Conservation (phyloP, 768 basidiomycete species). For the Lactarius vividus region DNA sequence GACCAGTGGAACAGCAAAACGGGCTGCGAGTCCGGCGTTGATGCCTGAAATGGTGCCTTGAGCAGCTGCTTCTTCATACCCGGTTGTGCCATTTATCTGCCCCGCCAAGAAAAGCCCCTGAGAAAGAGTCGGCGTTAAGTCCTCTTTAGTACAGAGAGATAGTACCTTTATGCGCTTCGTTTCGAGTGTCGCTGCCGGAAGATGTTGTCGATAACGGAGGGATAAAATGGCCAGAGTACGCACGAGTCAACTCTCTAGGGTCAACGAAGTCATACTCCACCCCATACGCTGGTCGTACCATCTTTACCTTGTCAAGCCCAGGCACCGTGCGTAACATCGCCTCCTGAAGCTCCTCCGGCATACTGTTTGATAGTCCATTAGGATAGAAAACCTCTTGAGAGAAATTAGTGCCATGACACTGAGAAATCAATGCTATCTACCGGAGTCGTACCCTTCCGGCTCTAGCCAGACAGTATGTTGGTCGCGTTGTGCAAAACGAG, state of each 20-base stretch:
- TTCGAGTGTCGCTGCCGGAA: conserved; percentile 59
- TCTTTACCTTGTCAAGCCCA: conserved; percentile 80
- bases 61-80: conserved; percentile 92
- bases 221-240: conserved; percentile 33
- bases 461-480: conserved; percentile 84
- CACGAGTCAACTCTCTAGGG: conserved; percentile 73
- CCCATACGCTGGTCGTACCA: conserved; percentile 85
- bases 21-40: conserved; percentile 76
- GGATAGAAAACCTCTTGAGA: conserved; percentile 79
- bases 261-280: conserved; percentile 93
- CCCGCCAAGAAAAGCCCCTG: conserved; percentile 43
- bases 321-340: conserved; percentile 80
- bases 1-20: conserved; percentile 51
- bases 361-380: conserved; percentile 83
- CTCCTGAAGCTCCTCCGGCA: conserved; percentile 85
- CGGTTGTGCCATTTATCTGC: conserved; percentile 67
- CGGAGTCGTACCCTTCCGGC: conserved; percentile 88
- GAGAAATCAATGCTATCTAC: conserved; percentile 38
- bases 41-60: conserved; percentile 88
- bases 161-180: conserved; percentile 77
- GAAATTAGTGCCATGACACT: not conserved
- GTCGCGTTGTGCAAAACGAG: conserved; percentile 69
- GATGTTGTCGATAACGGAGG: not conserved
- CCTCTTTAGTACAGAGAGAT: not conserved
- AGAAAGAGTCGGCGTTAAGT: not conserved